Evolutionary conservation across 176 grass and related monocot species (phyloP), one percentile per base, ranked within the genome.

Genomic region (Dactylis glomerata): DNA sequence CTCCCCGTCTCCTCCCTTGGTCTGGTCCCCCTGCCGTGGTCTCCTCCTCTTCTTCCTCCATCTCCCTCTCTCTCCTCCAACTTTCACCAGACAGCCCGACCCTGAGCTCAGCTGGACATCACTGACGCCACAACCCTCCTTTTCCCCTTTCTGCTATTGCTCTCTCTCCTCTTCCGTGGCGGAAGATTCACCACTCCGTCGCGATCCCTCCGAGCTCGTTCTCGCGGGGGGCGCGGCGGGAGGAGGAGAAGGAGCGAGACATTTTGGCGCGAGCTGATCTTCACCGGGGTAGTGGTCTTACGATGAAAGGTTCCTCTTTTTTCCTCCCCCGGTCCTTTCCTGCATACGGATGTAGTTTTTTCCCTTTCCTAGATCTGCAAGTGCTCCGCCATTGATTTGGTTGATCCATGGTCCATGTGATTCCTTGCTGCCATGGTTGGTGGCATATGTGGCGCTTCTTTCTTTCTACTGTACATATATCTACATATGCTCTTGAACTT

Each of bases 81-180:
- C 51, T 28, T 54, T 8, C 54, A 58, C 50, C 34, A 31, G 80
- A 72, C 68, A 57, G 36, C 69, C 50, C 17, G 41, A 73, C 81
- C 28, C 20, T 67, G 61, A 80, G 49, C 74, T 66, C 61, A 81
- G 81, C 68, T 73, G 40, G 68, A 56, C 81, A 83, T 73, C 68
- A 42, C 51, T 82, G 66, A 37, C 23, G 15, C 28, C 20, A 44
- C 33, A 45, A 30, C 20, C 81, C 45, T 15, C 26, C 14, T 20
- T 51, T 51, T 5, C 17, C 28, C 44, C 71, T 49, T 59, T 82
- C 13, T 20, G 51, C 47, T 73, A 17, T 33, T 33, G 34, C 34
- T 57, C 50, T 55, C 15, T 44, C 15, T 56, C 11, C 38, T 22
- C 41, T 13, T 64, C 40, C 10, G 17, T 64, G 13, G 42, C 42